Conservation (phyloP, 2,329 filamentous ascomycete genomes). For the Microdochium paspali region DNA sequence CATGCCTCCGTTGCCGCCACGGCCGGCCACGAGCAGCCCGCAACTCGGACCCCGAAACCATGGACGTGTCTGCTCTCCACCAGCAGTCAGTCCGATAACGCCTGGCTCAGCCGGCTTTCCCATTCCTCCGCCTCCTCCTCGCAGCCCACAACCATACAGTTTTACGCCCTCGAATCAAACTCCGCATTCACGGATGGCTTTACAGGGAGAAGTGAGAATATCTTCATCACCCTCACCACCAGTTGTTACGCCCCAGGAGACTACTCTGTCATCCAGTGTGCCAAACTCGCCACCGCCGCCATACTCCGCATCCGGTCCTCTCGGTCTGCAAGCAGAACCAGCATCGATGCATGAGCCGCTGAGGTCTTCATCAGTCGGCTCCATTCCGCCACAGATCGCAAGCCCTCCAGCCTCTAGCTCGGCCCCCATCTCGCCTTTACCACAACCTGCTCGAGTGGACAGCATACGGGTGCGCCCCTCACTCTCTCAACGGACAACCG, state of each 20-base stretch:
- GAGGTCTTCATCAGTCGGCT: not conserved
- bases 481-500: not conserved
- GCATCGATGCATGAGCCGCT: not conserved
- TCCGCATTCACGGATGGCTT: not conserved
- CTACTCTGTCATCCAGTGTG: not conserved
- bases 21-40: constrained; percentile 5
- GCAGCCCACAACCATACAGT: not conserved
- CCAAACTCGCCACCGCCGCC: not conserved
- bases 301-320: not conserved
- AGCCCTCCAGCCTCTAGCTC: not conserved
- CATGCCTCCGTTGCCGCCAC: constrained; percentile 9
- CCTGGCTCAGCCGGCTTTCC: not conserved
- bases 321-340: not conserved
- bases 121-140: not conserved
- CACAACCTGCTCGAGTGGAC: not conserved
- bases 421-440: not conserved
- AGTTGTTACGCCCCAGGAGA: not conserved
- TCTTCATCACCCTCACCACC: not conserved
- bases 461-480: not conserved
- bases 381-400: not conserved
- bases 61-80: not conserved
- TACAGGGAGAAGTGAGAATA: not conserved
- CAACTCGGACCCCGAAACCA: not conserved
- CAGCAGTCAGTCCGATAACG: not conserved
- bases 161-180: not conserved